A percentile compares a stretch with the other conserved stretches of the same genome.
Conservation (phyloP, 257 asterid genomes). For the Solanum dulcamara region DNA sequence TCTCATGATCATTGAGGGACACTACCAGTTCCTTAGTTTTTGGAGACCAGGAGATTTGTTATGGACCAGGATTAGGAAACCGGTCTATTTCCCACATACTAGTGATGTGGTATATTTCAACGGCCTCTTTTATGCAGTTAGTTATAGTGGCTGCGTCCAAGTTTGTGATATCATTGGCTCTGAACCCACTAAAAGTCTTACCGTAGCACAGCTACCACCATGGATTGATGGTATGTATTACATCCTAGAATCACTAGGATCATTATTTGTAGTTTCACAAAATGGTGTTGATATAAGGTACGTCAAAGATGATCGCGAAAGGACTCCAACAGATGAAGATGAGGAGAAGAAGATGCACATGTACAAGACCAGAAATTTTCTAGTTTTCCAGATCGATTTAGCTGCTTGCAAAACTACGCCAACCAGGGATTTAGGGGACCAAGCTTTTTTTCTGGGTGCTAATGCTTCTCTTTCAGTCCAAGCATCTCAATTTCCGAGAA, state of each 20-base stretch:
- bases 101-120: not conserved
- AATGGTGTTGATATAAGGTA: not conserved
- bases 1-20: not conserved
- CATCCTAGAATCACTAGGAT: not conserved
- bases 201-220: not conserved
- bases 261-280: not conserved
- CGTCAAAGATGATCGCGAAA: not conserved
- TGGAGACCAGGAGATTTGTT: not conserved
- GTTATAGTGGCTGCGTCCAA: not conserved
- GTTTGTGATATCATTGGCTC: not conserved
- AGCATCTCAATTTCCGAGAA: not conserved
- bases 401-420: too few species aligned
- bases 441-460: too few species aligned
- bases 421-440: too few species aligned
- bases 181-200: not conserved
- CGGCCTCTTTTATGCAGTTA: not conserved
- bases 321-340: not conserved
- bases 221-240: not conserved
- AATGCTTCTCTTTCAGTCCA: not conserved
- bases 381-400: too few species aligned
- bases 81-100: not conserved
- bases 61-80: not conserved
- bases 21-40: not conserved
- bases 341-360: too few species aligned
- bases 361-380: too few species aligned